A percentile compares a stretch with the other conserved stretches of the same genome.
Evolutionary conservation across 768 basidiomycete species (phyloP).

Genomic region (Pisolithus orientalis): DNA sequence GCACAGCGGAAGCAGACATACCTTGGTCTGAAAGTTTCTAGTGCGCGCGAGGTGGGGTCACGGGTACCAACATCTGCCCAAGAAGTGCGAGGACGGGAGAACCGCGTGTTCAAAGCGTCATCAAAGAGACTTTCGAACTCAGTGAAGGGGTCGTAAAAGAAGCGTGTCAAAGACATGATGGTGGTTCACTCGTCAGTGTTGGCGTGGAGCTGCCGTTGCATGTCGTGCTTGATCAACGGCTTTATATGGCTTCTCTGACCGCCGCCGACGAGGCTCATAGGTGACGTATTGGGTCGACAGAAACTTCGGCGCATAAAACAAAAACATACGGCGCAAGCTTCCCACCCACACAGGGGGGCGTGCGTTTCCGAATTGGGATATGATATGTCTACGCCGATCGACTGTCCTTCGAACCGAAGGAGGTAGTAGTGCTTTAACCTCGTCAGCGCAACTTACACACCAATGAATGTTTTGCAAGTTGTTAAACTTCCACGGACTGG

Average conservation of each 20-base stretch:
- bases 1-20: slow-evolving; percentile 2
- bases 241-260: background rate
- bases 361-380: too few relatives aligned
- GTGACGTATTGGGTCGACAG: background rate
- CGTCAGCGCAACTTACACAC: too few relatives aligned
- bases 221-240: background rate
- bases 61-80: slow-evolving; percentile 10
- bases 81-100: slow-evolving; percentile 11
- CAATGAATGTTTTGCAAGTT: too few relatives aligned
- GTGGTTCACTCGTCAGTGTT: background rate
- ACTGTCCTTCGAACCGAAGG: too few relatives aligned
- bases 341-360: too few relatives aligned
- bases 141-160: slow-evolving; percentile 33
- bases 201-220: background rate
- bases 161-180: slow-evolving; percentile 21
- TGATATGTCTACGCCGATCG: too few relatives aligned
- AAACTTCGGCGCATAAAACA: too few relatives aligned
- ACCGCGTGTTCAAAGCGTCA: slow-evolving; percentile 27
- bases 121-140: slow-evolving; percentile 42
- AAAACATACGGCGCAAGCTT: too few relatives aligned
- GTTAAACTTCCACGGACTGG: too few relatives aligned
- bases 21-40: slow-evolving; percentile 25
- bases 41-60: background rate
- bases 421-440: too few relatives aligned
- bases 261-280: background rate